These are phyloP conservation scores for Tolypocladium guangdongense DNA, from an alignment of 2,329 filamentous ascomycete genomes.

Conservation along the genomic window DNA sequence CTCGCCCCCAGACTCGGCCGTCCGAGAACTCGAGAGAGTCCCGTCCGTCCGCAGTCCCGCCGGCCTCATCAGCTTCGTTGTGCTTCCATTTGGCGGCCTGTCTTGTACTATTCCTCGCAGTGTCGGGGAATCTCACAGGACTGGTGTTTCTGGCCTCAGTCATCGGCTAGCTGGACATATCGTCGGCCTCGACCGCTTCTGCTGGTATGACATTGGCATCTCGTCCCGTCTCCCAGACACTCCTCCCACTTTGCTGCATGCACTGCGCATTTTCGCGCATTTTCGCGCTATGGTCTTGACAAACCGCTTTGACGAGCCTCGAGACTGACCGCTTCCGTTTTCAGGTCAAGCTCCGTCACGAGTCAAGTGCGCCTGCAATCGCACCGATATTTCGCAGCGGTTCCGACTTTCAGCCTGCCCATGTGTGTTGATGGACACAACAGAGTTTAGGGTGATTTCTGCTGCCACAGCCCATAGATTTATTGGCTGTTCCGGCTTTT, in stretches of 20 bases:
- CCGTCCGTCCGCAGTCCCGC: background rate
- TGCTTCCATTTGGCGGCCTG: background rate
- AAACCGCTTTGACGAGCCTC: background rate
- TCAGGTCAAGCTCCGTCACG: background rate
- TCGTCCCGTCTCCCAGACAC: background rate
- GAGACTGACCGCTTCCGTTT: background rate
- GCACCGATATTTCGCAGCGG: background rate
- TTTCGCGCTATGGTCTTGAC: background rate
- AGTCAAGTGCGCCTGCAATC: background rate
- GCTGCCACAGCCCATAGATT: background rate
- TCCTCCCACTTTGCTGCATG: background rate
- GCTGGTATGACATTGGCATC: background rate
- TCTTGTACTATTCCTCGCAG: background rate
- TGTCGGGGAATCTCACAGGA: background rate
- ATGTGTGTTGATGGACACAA: slow-evolving; percentile 3
- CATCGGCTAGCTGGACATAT: background rate
- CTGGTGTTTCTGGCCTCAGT: background rate
- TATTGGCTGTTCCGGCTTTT: background rate
- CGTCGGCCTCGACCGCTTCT: background rate
- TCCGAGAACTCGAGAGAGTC: background rate
- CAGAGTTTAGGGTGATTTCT: background rate
- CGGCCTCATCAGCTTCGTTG: background rate
- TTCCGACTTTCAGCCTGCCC: background rate
- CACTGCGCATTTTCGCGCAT: background rate
- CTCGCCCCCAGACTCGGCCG: background rate